These are phyloP conservation scores for Uronychia setigera DNA, from an alignment of 73 alveolate genomes.

Conservation along the genomic window DNA sequence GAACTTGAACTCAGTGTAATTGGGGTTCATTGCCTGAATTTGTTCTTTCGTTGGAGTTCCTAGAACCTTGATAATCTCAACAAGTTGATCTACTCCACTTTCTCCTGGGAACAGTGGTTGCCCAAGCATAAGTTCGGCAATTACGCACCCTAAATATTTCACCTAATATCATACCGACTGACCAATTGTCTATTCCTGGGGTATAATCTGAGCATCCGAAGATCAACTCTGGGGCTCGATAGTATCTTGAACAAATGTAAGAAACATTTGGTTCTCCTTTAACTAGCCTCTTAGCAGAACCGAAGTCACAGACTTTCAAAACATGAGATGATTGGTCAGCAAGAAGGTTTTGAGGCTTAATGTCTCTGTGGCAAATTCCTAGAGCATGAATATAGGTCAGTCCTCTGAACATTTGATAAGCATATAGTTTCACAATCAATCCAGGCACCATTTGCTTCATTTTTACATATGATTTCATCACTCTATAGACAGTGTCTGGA, in stretches of 20 bases:
- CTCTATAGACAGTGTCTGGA: conserved; percentile 69
- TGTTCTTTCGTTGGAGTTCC: conserved; percentile 92
- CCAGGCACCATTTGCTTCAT: conserved; percentile 62
- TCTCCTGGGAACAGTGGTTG: conserved; percentile 85
- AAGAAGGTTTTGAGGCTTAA: conserved; percentile 75
- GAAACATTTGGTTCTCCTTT: conserved; percentile 96
- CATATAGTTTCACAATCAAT: conserved; percentile 54
- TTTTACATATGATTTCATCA: conserved; percentile 51
- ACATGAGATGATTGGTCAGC: conserved; percentile 51
- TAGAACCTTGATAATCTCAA: conserved; percentile 61
- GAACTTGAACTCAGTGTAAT: conserved; percentile 86
- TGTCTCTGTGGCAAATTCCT: conserved; percentile 81
- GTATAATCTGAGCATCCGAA: conserved; percentile 95
- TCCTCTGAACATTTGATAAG: conserved; percentile 69
- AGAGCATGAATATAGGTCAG: conserved; percentile 70
- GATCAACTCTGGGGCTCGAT: conserved; percentile 97
- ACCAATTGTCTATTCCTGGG: conserved; percentile 92
- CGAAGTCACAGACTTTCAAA: conserved; percentile 89
- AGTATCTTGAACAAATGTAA: conserved; percentile 85
- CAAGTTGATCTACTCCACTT: conserved; percentile 81
- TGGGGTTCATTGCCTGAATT: conserved; percentile 86
- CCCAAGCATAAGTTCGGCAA: conserved; percentile 81
- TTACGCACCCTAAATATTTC: conserved; percentile 68
- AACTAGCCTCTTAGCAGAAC: conserved; percentile 91
- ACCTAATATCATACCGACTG: conserved; percentile 52